phyloP scores from a whole-genome alignment of 73 alveolate species.

The Tetrahymena elliotti region DNA sequence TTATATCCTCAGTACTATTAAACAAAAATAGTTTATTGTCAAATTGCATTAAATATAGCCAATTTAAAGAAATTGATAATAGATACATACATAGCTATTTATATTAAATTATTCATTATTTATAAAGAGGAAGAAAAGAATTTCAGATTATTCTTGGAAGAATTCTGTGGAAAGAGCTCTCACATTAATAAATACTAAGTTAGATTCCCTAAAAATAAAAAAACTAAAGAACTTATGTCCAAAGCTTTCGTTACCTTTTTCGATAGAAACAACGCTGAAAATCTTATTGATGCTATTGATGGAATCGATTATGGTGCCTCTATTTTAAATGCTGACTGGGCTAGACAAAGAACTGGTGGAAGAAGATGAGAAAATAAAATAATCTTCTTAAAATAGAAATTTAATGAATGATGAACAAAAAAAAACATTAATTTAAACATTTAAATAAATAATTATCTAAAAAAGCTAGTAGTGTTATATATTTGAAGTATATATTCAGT shows the following conservation, averaged over 20 bases:
- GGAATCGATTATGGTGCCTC: not conserved
- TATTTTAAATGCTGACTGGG: not conserved
- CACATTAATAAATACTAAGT: not conserved
- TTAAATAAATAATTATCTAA: too few species aligned
- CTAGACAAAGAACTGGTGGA: not conserved
- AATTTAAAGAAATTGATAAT: too few species aligned
- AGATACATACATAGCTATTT: too few species aligned
- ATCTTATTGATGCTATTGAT: not conserved
- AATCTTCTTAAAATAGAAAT: not conserved
- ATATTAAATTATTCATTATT: not conserved
- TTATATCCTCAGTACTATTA: too few species aligned
- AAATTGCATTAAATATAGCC: not conserved
- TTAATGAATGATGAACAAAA: not conserved
- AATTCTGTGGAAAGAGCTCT: not conserved
- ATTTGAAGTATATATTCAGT: not conserved
- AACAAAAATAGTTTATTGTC: too few species aligned
- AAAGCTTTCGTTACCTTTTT: not conserved
- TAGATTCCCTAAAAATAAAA: not conserved
- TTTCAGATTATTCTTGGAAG: not conserved
- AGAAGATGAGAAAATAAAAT: not conserved
- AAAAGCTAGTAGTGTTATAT: not conserved
- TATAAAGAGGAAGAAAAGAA: not conserved
- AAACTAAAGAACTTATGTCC: not conserved
- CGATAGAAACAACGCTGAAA: not conserved
- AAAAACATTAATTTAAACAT: not conserved